A percentile compares a stretch with the other conserved stretches of the same genome.
phyloP scores from a whole-genome alignment of 352 stramenopile species.

The Phytophthora cryptogea region DNA sequence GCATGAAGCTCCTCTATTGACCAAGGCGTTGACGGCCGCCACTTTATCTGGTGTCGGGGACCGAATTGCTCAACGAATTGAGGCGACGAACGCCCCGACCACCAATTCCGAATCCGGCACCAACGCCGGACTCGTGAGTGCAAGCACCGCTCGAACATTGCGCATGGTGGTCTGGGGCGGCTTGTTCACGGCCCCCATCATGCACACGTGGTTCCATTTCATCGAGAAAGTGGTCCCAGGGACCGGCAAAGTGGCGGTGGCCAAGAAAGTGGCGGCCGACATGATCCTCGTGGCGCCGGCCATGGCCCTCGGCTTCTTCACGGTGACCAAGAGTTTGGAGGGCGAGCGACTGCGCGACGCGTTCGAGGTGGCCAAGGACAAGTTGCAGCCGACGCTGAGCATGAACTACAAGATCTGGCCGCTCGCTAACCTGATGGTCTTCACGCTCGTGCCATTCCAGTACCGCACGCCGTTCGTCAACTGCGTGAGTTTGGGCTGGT shows the following conservation, averaged over 20 bases:
- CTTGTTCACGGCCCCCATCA: conserved; percentile 82
- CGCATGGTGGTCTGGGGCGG: conserved; percentile 90
- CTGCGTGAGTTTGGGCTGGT: conserved; percentile 57
- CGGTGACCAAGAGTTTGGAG: conserved; percentile 46
- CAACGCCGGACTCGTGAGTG: conserved; percentile 15
- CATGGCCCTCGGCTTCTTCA: conserved; percentile 51
- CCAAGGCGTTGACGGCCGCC: conserved; percentile 54
- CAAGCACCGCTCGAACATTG: conserved; percentile 47
- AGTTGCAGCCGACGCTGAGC: conserved; percentile 39
- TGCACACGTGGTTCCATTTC: conserved; percentile 90
- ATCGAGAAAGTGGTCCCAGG: conserved; percentile 63
- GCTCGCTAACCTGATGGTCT: conserved; percentile 51
- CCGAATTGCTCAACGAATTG: conserved; percentile 48
- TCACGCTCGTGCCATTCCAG: conserved; percentile 51
- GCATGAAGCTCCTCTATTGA: conserved; percentile 52
- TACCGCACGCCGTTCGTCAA: conserved; percentile 61
- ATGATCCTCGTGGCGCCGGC: conserved; percentile 49
- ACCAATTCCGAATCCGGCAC: conserved; percentile 3
- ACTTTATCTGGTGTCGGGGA: conserved; percentile 53
- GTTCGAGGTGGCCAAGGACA: conserved; percentile 39
- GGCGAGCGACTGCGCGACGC: conserved; percentile 37
- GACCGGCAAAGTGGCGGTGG: conserved; percentile 30
- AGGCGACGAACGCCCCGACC: conserved; percentile 10
- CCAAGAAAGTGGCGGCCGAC: conserved; percentile 48
- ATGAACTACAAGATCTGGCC: conserved; percentile 61